Conservation (phyloP, 371 early-diverging fungal genomes). For the Mortierella sp. region DNA sequence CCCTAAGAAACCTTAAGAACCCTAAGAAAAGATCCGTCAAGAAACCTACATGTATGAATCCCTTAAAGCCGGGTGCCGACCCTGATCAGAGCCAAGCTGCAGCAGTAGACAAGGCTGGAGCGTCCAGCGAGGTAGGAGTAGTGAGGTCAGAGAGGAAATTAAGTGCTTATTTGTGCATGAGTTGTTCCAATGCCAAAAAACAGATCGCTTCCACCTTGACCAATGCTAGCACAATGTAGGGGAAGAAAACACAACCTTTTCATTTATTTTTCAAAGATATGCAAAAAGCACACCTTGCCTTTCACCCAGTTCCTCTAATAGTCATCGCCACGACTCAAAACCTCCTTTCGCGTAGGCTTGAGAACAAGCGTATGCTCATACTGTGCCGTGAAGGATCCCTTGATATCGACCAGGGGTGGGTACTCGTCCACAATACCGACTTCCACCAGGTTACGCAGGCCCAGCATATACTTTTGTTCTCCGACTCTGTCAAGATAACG, state of each 20-base stretch:
- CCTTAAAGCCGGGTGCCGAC: too few species aligned
- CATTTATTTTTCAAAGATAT: not conserved
- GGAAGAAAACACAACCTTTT: not conserved
- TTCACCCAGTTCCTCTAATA: conserved; percentile 52
- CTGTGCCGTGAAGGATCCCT: conserved; percentile 97
- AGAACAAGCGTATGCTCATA: conserved; percentile 98
- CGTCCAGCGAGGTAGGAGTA: too few species aligned
- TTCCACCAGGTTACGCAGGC: conserved; percentile 90
- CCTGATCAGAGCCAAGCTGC: too few species aligned
- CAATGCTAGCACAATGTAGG: not conserved
- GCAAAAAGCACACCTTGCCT: not conserved
- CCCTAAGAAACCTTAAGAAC: too few species aligned
- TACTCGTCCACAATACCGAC: conserved; percentile 90
- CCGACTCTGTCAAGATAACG: conserved; percentile 96
- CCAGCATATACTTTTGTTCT: conserved; percentile 88
- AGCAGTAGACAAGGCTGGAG: too few species aligned
- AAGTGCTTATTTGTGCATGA: too few species aligned
- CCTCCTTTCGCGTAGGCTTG: conserved; percentile 93
- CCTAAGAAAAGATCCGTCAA: too few species aligned
- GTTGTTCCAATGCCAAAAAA: too few species aligned
- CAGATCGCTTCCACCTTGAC: not conserved
- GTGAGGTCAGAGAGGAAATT: too few species aligned
- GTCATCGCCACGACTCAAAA: conserved; percentile 72
- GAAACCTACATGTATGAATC: too few species aligned
- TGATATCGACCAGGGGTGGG: conserved; percentile 95